phyloP scores from a whole-genome alignment of 1,139 yeast genomes.

The Suhomyces terraborum region DNA sequence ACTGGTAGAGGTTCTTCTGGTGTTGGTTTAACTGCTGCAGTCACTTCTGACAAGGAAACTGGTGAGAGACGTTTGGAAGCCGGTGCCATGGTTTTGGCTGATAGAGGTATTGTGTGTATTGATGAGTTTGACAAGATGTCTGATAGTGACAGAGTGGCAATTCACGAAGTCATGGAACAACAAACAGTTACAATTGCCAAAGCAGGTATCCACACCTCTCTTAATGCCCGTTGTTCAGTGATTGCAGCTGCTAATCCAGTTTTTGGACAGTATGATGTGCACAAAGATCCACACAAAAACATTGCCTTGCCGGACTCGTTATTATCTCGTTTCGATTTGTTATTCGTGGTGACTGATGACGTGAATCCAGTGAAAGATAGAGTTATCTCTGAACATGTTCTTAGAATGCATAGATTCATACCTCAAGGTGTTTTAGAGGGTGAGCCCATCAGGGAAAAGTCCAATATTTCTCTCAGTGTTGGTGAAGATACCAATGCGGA shows the following conservation, averaged over 20 bases:
- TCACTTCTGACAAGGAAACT: conserved; percentile 92
- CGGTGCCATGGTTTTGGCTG: conserved; percentile 99
- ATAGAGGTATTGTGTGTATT: conserved; percentile 95
- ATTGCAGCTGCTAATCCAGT: conserved; percentile 99
- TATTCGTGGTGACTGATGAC: conserved; percentile 95
- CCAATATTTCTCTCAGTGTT: conserved; percentile 71
- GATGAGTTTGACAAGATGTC: conserved; percentile 99
- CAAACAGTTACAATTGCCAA: conserved; percentile 98
- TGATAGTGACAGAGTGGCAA: conserved; percentile 94
- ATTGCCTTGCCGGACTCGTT: conserved; percentile 97
- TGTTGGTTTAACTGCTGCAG: conserved; percentile 99
- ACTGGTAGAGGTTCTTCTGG: conserved; percentile 99
- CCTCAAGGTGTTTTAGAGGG: conserved; percentile 94
- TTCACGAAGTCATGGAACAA: conserved; percentile 99
- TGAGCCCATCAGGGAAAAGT: conserved; percentile 84
- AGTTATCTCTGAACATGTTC: conserved; percentile 88
- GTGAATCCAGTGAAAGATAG: conserved; percentile 85
- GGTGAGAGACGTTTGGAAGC: conserved; percentile 97
- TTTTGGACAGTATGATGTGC: conserved; percentile 94
- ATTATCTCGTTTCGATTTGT: conserved; percentile 91
- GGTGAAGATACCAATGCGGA: conserved; percentile 60
- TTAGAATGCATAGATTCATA: conserved; percentile 87
- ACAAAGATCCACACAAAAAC: conserved; percentile 94
- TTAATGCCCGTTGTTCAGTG: conserved; percentile 96
- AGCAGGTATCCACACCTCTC: conserved; percentile 96